These are phyloP conservation scores for Argentina anserina DNA, from an alignment of 306 rosid species.

Conservation along the genomic window DNA sequence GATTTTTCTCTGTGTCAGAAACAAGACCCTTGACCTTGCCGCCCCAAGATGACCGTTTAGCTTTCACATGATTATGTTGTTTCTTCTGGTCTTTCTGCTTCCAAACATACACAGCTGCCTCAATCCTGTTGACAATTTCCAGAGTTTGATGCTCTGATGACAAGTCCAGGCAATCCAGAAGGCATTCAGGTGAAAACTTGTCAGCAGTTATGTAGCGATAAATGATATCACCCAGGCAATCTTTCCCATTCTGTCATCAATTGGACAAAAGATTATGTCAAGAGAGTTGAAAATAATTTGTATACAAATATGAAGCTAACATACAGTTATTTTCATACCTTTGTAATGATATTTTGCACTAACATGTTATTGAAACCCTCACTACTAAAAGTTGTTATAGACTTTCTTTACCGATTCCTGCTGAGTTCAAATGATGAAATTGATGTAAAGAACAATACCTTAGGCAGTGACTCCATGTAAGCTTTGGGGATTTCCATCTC, in stretches of 20 bases:
- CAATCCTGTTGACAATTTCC: conserved; percentile 79
- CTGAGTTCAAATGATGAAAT: background rate
- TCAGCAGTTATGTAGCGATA: conserved; percentile 73
- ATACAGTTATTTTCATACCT: background rate
- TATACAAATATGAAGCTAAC: background rate
- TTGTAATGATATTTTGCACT: background rate
- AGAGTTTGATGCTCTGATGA: conserved; percentile 85
- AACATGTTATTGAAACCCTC: background rate
- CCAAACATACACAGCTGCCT: conserved; percentile 87
- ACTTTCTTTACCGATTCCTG: background rate
- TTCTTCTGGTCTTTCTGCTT: conserved; percentile 61
- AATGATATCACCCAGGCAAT: conserved; percentile 78
- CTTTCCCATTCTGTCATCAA: conserved; percentile 73
- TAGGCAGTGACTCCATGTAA: conserved; percentile 68
- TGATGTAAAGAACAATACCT: conserved; percentile 41
- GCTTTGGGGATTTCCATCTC: conserved; percentile 88
- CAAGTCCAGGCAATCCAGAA: conserved; percentile 81
- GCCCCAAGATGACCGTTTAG: conserved; percentile 77
- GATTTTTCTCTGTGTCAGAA: conserved; percentile 48
- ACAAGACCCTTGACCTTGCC: conserved; percentile 93
- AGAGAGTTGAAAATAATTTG: background rate
- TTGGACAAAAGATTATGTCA: conserved; percentile 6
- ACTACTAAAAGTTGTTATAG: background rate
- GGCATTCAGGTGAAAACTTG: conserved; percentile 67
- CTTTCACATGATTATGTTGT: conserved; percentile 41